Evolutionary conservation across 1,284 basidiomycete genomes (phyloP).

Genomic region (Austroboletus niveus): DNA sequence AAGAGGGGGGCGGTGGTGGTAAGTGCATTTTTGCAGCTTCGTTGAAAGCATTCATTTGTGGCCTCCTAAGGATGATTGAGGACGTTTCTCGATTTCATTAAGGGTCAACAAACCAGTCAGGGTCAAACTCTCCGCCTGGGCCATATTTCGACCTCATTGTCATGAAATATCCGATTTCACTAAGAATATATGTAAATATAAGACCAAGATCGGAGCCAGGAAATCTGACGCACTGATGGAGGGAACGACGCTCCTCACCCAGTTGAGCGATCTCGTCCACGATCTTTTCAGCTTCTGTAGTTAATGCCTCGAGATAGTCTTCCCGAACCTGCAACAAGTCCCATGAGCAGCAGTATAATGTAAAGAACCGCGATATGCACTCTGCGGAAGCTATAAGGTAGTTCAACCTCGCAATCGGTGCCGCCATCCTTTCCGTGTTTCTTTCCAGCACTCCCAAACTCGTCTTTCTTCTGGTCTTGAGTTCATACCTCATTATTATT

Average conservation of each 20-base stretch:
- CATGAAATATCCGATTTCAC: slow-evolving; percentile 54
- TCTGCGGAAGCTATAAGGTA: not conserved
- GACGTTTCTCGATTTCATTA: not conserved
- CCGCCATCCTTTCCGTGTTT: not conserved
- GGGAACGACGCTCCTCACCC: not conserved
- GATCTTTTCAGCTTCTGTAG: not conserved
- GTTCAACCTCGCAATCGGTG: not conserved
- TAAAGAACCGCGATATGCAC: not conserved
- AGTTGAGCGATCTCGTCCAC: not conserved
- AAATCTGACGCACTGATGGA: not conserved
- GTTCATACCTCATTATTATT: not conserved
- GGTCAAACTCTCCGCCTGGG: slow-evolving; percentile 73
- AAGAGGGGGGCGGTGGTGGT: too few relatives aligned
- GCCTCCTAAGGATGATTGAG: not conserved
- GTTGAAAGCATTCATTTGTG: not conserved
- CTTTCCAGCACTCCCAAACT: not conserved
- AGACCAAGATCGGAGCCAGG: not conserved
- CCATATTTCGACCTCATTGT: slow-evolving; percentile 68
- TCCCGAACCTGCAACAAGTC: not conserved
- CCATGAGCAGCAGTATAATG: not conserved
- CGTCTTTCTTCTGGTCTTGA: not conserved
- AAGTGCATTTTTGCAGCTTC: too few relatives aligned
- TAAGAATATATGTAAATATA: not conserved
- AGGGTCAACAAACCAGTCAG: slow-evolving; percentile 54
- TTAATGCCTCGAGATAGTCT: not conserved